Percentiles rank a stretch among this genome's conserved stretches.
These are phyloP conservation scores for Phytophthora cryptogea DNA, from an alignment of 352 stramenopile genomes.

Conservation along the genomic window DNA sequence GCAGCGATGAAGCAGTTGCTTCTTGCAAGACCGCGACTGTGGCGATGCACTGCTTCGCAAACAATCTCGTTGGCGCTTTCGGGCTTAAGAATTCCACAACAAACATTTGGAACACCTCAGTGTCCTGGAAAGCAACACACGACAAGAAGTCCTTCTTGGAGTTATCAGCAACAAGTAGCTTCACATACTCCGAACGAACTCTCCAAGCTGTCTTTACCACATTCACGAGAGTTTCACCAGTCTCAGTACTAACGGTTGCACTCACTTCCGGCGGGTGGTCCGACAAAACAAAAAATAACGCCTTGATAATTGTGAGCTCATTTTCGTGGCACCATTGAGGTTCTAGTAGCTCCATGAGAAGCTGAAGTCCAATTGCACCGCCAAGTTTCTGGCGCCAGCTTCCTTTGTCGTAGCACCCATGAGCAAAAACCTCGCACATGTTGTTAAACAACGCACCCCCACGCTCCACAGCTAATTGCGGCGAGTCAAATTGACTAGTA, in stretches of 20 bases:
- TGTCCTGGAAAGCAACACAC: conserved; percentile 82
- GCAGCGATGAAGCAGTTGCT: conserved; percentile 63
- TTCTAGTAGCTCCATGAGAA: conserved; percentile 69
- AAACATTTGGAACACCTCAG: conserved; percentile 86
- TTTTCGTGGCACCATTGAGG: conserved; percentile 88
- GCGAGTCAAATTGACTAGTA: conserved; percentile 41
- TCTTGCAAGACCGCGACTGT: conserved; percentile 59
- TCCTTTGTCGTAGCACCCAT: conserved; percentile 87
- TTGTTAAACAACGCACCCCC: conserved; percentile 75
- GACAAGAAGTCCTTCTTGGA: conserved; percentile 68
- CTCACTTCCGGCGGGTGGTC: conserved; percentile 87
- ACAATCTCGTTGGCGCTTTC: conserved; percentile 67
- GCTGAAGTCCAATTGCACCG: conserved; percentile 65
- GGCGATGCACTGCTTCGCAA: conserved; percentile 74
- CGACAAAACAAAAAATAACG: conserved; percentile 87
- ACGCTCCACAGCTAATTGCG: conserved; percentile 46
- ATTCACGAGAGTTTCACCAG: conserved; percentile 61
- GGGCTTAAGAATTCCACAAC: conserved; percentile 87
- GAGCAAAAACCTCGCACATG: conserved; percentile 81
- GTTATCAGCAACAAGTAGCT: conserved; percentile 34
- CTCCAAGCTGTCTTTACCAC: conserved; percentile 64
- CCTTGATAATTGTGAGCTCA: conserved; percentile 82
- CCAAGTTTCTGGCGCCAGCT: conserved; percentile 87
- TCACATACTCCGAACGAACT: conserved; percentile 43
- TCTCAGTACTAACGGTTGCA: conserved; percentile 73